phyloP scores from a whole-genome alignment of 2,329 filamentous ascomycete genomes.

The Fusarium illudens region DNA sequence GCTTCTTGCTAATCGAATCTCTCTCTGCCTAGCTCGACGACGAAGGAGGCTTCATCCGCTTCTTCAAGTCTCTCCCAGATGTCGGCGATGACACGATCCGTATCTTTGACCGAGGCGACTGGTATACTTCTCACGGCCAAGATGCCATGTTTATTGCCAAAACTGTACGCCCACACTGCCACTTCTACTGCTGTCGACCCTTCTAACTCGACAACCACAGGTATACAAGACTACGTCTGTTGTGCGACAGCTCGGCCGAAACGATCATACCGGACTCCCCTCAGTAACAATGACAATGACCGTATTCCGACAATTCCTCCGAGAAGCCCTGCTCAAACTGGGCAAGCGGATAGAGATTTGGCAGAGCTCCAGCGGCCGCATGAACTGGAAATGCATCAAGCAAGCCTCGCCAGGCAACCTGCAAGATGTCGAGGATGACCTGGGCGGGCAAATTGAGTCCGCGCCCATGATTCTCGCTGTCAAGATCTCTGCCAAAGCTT shows the following conservation, averaged over 20 bases:
- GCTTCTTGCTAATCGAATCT: constrained; percentile 8
- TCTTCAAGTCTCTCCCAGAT: constrained; percentile 85
- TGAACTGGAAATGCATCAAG: constrained; percentile 92
- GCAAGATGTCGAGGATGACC: constrained; percentile 95
- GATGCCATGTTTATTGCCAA: constrained; percentile 86
- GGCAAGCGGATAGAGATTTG: constrained; percentile 94
- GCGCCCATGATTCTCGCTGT: constrained; percentile 95
- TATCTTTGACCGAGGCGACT: constrained; percentile 94
- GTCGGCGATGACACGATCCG: constrained; percentile 80
- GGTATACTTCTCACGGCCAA: constrained; percentile 91
- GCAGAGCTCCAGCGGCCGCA: constrained; percentile 76
- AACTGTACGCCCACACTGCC: constrained; percentile 59
- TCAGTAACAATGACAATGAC: constrained; percentile 97
- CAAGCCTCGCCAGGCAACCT: constrained; percentile 95
- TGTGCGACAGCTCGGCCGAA: constrained; percentile 85
- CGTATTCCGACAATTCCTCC: constrained; percentile 93
- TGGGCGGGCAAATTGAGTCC: constrained; percentile 84
- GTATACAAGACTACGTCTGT: constrained; percentile 99
- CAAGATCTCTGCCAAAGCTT: constrained; percentile 88
- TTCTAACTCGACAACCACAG: constrained; percentile 50
- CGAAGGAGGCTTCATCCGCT: constrained; percentile 95
- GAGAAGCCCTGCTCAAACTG: constrained; percentile 90
- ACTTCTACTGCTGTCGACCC: not conserved
- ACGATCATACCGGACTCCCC: constrained; percentile 82
- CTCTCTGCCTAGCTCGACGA: constrained; percentile 79